A percentile compares a stretch with the other conserved stretches of the same genome.
These are phyloP conservation scores for Stephanodiscus triporus DNA, from an alignment of 108 stramenopile genomes.

Conservation along the genomic window DNA sequence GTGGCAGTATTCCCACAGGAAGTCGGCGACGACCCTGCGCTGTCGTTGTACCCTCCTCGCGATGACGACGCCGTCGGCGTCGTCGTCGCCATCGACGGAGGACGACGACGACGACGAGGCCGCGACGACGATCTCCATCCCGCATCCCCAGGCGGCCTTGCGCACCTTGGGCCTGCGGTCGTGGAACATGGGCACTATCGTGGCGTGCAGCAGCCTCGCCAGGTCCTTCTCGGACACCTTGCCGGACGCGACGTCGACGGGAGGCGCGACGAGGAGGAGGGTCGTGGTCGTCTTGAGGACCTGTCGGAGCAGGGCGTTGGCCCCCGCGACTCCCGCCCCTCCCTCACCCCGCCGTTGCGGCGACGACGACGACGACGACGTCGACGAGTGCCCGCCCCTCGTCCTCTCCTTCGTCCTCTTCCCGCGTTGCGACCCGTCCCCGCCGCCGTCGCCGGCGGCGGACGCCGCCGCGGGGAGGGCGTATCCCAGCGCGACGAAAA, in stretches of 20 bases:
- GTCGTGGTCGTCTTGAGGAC: slow-evolving; percentile 29
- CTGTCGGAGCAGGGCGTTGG: slow-evolving; percentile 40
- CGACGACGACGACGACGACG: slow-evolving; percentile 1
- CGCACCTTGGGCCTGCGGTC: slow-evolving; percentile 62
- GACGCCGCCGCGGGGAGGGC: slow-evolving; percentile 24
- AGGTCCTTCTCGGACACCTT: slow-evolving; percentile 43
- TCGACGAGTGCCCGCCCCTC: not conserved
- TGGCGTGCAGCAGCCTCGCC: slow-evolving; percentile 48
- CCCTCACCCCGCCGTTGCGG: not conserved
- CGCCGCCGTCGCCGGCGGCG: not conserved
- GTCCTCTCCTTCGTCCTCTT: too few relatives aligned
- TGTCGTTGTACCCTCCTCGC: slow-evolving; percentile 20
- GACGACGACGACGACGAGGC: slow-evolving; percentile 23
- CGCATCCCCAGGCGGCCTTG: slow-evolving; percentile 51
- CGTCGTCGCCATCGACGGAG: not conserved
- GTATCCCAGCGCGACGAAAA: slow-evolving; percentile 47
- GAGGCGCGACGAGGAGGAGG: slow-evolving; percentile 22
- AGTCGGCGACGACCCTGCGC: slow-evolving; percentile 17
- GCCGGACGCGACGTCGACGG: slow-evolving; percentile 23
- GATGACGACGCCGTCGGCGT: slow-evolving; percentile 1
- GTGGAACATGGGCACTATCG: slow-evolving; percentile 55
- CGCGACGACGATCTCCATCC: slow-evolving; percentile 53
- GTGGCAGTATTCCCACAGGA: slow-evolving; percentile 41
- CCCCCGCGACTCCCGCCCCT: slow-evolving; percentile 11
- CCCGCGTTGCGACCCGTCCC: not conserved